Base-by-base conservation (phyloP, 345 rosid species). In the Ceriops tagal region DNA sequence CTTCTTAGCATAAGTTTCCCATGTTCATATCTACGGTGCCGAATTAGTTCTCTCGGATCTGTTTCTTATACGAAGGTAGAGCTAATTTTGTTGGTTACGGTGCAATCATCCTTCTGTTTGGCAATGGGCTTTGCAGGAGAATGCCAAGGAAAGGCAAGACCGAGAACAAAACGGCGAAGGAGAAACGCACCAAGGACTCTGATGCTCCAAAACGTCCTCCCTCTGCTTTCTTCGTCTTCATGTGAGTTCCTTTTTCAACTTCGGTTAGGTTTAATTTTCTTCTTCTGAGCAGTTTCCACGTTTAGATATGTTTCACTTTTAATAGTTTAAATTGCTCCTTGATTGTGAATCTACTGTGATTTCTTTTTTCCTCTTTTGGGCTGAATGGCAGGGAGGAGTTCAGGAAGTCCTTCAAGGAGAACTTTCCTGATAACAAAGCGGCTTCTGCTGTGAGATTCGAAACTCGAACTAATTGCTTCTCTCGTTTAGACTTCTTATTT, bases 191-290 rank as follows among this genome's bases (percentile, higher is more conserved):
- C 1, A 58, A 59, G 64, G 81, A 69, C 53, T 46, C 81, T 34
- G 53, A 66, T 49, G 75, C 75, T 62, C 78, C 81, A 0, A 78
- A 78, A 67, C 81, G 75, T 66, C 78, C 81, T 58, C 27, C 73
- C 5, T 13, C 32, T 32, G 81, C 78, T 11, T 78, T 66, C 57
- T 62, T 78, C n/a, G 16, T 78, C 34, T 78, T 78, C 75, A 78
- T 78, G 73, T 78, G 32, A 74, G 52, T 35, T 37, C 4, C 47
- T 5, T 0, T 53, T 53, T 22, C 21, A 10, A 26, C 8, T 16
- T 47, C 7, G 9, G 16, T 72, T 49, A 32, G 34, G n/a, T 55
- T 58, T 31, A 18, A 32, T 57, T 67, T 22, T 6, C 37, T 9
- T 39, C 16, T 4, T 8, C 16, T 8, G 9, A 39, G 15, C 16